Evolutionary conservation across 1,284 basidiomycete species (phyloP).

Genomic region (Hymenochaete sp.): DNA sequence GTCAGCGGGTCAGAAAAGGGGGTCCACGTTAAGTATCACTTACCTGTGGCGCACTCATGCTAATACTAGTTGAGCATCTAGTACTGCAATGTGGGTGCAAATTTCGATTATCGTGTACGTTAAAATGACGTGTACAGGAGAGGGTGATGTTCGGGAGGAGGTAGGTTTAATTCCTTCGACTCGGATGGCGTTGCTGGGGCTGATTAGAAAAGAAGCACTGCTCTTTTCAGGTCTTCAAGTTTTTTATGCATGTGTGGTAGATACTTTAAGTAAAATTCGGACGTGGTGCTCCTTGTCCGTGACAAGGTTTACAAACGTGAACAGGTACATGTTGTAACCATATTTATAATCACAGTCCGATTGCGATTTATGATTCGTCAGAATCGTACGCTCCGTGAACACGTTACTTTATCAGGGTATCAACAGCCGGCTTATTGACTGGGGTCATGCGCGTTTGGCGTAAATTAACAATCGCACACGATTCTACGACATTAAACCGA

Average conservation of each 20-base stretch:
- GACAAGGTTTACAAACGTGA: neutral
- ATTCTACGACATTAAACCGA: neutral
- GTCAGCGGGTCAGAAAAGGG: no score
- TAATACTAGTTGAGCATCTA: no score
- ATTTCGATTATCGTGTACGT: no score
- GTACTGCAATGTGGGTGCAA: no score
- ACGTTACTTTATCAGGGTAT: neutral
- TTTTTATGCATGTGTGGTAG: no score
- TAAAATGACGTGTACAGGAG: no score
- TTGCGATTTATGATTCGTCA: neutral
- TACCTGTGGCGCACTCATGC: no score
- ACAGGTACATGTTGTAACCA: neutral
- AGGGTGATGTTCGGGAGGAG: conserved; percentile 18
- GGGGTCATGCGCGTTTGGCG: neutral
- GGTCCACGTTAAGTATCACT: no score
- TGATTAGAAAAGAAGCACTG: neutral
- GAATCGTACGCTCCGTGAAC: neutral
- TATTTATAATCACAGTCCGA: neutral
- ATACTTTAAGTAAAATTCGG: neutral
- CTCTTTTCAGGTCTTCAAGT: neutral
- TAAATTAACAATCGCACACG: neutral
- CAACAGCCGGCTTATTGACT: neutral
- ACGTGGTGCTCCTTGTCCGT: neutral
- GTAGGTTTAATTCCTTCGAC: no score
- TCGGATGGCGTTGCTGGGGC: neutral